Conservation (phyloP, 306 rosid species). For the Arachis hypogaea region DNA sequence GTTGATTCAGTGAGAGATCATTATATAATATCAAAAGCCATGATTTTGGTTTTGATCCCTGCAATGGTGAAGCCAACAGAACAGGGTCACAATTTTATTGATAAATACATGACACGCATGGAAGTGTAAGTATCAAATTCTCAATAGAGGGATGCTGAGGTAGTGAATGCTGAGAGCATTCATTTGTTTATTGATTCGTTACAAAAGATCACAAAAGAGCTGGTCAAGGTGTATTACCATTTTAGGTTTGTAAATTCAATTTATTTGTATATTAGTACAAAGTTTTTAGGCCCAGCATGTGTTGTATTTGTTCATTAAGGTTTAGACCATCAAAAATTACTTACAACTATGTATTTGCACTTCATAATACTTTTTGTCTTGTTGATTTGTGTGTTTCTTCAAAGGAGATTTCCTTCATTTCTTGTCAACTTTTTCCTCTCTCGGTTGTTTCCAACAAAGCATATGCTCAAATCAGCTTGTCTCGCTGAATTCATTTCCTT, state of each 20-base stretch:
- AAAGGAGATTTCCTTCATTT: too few relatives aligned
- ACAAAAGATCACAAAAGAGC: constrained; percentile 26
- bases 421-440: neutral
- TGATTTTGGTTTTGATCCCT: constrained; percentile 20
- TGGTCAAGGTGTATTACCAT: constrained; percentile 30
- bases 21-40: constrained; percentile 1
- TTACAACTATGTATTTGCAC: neutral
- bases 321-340: neutral
- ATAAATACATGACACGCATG: constrained; percentile 17
- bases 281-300: constrained; percentile 27
- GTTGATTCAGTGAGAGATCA: constrained; percentile 40
- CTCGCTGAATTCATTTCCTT: too few relatives aligned
- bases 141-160: neutral
- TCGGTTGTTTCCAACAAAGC: too few relatives aligned
- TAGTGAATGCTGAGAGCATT: constrained; percentile 24
- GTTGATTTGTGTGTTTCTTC: neutral
- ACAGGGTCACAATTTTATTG: constrained; percentile 6
- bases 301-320: constrained; percentile 17
- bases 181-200: constrained; percentile 25
- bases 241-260: constrained; percentile 40
- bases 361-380: neutral
- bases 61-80: constrained; percentile 20
- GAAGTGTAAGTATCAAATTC: constrained; percentile 38
- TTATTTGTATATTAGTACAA: constrained; percentile 23
- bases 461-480: too few relatives aligned